A percentile compares a stretch with the other conserved stretches of the same genome.
phyloP scores from a whole-genome alignment of 2,329 filamentous ascomycete species.

The Aspergillus chevalieri region DNA sequence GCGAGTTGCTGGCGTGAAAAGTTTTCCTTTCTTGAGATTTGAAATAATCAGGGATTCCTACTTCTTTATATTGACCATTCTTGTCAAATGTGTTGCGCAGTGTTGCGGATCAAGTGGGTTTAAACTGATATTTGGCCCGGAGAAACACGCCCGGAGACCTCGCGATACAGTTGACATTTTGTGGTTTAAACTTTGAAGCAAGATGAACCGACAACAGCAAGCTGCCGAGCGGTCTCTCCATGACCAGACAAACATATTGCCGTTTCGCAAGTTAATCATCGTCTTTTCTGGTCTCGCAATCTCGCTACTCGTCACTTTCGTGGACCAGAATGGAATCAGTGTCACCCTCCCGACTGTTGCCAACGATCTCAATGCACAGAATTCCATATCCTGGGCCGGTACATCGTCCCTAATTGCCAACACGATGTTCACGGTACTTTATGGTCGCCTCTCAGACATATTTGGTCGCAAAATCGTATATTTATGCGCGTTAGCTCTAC shows the following conservation, averaged over 20 bases:
- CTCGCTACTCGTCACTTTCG: constrained; percentile 50
- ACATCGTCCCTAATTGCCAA: constrained; percentile 64
- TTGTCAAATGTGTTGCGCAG: background rate
- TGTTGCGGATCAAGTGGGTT: background rate
- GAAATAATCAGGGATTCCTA: background rate
- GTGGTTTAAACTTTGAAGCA: background rate
- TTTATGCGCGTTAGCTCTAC: constrained; percentile 46
- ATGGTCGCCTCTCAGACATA: constrained; percentile 57
- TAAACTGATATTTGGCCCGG: background rate
- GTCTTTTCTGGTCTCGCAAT: constrained; percentile 50
- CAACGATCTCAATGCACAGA: constrained; percentile 39
- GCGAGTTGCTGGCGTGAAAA: background rate
- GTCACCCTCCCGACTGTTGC: constrained; percentile 50
- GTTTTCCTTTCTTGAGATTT: background rate
- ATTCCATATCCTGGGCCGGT: constrained; percentile 62
- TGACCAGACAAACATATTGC: constrained; percentile 55
- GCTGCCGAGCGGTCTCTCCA: constrained; percentile 43
- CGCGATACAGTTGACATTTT: background rate
- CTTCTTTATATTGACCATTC: background rate
- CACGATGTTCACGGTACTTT: constrained; percentile 60
- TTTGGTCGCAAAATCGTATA: constrained; percentile 56
- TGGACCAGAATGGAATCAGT: constrained; percentile 54
- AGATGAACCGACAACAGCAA: constrained; percentile 28
- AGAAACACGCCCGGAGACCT: background rate
- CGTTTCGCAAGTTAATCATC: constrained; percentile 38